Percentiles rank a stretch among this genome's conserved stretches.
phyloP scores from a whole-genome alignment of 805 yeast species.

The Yarrowia sp. region DNA sequence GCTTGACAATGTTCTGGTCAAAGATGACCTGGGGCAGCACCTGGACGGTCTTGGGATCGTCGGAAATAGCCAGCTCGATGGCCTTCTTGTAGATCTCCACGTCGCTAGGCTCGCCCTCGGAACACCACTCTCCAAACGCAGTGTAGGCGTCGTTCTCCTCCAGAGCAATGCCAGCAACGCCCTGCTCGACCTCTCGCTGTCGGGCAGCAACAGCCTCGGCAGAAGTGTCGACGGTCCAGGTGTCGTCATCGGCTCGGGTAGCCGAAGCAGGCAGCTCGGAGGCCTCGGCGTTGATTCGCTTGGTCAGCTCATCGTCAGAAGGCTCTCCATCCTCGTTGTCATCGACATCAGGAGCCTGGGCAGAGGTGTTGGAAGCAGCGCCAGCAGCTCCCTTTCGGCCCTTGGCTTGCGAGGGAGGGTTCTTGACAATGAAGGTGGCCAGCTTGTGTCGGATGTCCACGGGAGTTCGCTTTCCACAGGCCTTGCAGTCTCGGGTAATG shows the following conservation, averaged over 20 bases:
- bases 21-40: conserved; percentile 90
- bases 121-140: conserved; percentile 87
- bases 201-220: conserved; percentile 93
- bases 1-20: conserved; percentile 61
- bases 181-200: conserved; percentile 71
- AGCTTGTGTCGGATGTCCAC: conserved; percentile 85
- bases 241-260: conserved; percentile 68
- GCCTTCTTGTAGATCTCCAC: conserved; percentile 92
- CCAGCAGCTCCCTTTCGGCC: conserved; percentile 63
- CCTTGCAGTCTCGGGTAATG: conserved; percentile 91
- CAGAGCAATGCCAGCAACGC: conserved; percentile 45
- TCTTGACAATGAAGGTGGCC: conserved; percentile 81
- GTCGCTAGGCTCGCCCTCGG: conserved; percentile 65
- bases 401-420: conserved; percentile 58
- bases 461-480: conserved; percentile 87
- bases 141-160: conserved; percentile 51
- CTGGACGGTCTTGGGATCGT: conserved; percentile 74
- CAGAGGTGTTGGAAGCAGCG: conserved; percentile 66
- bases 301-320: conserved; percentile 71
- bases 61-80: conserved; percentile 66
- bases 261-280: conserved; percentile 55
- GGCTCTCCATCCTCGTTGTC: conserved; percentile 45
- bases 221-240: conserved; percentile 96
- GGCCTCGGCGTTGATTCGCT: conserved; percentile 80
- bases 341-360: conserved; percentile 38